Evolutionary conservation across 192 early-diverging fungal genomes (phyloP).

Genomic region (Backusella macrospora): DNA sequence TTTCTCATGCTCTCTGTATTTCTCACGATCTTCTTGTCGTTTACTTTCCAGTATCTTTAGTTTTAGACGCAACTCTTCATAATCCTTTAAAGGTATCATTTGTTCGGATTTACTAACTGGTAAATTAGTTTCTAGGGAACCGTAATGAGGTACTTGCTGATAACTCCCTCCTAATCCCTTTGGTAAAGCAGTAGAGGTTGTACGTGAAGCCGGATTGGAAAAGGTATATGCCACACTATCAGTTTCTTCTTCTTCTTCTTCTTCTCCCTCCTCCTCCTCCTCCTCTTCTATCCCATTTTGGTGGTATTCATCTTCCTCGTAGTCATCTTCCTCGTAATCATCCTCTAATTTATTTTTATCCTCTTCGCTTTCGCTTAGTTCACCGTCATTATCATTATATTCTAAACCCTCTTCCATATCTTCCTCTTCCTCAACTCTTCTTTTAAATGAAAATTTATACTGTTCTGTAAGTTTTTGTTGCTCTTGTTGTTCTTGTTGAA

Average conservation of each 20-base stretch:
- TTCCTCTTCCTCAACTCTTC: conserved; percentile 8
- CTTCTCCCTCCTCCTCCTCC: conserved; percentile 18
- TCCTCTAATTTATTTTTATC: conserved; percentile 29
- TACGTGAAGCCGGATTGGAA: background rate
- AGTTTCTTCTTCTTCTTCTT: conserved; percentile 17
- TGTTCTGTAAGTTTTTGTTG: too few species aligned
- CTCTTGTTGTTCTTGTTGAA: conserved; percentile 29
- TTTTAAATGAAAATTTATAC: conserved; percentile 13
- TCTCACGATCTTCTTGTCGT: conserved; percentile 79
- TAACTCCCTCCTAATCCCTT: background rate
- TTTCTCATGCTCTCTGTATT: conserved; percentile 70
- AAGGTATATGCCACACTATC: background rate
- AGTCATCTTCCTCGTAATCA: conserved; percentile 38
- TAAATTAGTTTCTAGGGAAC: conserved; percentile 19
- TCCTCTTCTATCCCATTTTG: conserved; percentile 6
- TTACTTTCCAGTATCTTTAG: conserved; percentile 77
- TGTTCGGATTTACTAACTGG: conserved; percentile 38
- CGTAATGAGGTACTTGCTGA: conserved; percentile 17
- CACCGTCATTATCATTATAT: conserved; percentile 18
- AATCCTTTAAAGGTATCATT: conserved; percentile 67
- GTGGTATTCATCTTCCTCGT: background rate
- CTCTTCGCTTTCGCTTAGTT: conserved; percentile 33
- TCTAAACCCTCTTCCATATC: conserved; percentile 5
- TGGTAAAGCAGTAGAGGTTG: conserved; percentile 13
- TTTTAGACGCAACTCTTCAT: conserved; percentile 81